phyloP scores from a whole-genome alignment of 83 land plant species.

The Picea mariana region DNA sequence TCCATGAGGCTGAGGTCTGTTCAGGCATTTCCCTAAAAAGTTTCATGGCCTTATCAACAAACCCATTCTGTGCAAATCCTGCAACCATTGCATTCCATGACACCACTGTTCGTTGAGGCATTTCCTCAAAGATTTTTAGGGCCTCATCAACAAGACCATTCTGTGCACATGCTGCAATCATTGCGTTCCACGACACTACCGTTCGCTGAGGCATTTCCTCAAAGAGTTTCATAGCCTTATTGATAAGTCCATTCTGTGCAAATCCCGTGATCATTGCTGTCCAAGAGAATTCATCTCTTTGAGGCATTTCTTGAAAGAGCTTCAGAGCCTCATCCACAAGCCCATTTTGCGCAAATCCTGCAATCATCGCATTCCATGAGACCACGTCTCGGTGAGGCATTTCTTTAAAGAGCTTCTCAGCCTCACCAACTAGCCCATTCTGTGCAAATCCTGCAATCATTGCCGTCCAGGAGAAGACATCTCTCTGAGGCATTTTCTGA shows the following conservation, averaged over 20 bases:
- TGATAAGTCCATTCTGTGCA: background rate
- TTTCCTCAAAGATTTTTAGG: background rate
- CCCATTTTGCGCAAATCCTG: conserved; percentile 12
- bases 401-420: background rate
- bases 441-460: conserved; percentile 11
- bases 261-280: background rate
- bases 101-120: background rate
- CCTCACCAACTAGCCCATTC: background rate
- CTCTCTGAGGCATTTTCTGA: background rate
- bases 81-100: background rate
- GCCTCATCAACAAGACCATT: conserved; percentile 3
- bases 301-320: conserved; percentile 2
- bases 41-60: background rate
- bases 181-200: conserved; percentile 4
- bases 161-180: conserved; percentile 6
- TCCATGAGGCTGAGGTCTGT: too few species aligned
- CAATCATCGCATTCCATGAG: conserved; percentile 7
- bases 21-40: background rate
- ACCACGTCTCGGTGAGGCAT: conserved; percentile 7
- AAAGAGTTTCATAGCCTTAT: background rate
- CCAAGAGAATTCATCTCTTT: background rate
- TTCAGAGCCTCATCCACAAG: background rate
- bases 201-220: background rate
- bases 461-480: conserved; percentile 3
- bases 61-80: conserved; percentile 7